These are phyloP conservation scores for Aureobasidium zeae DNA, from an alignment of 2,329 filamentous ascomycete species.

Conservation along the genomic window DNA sequence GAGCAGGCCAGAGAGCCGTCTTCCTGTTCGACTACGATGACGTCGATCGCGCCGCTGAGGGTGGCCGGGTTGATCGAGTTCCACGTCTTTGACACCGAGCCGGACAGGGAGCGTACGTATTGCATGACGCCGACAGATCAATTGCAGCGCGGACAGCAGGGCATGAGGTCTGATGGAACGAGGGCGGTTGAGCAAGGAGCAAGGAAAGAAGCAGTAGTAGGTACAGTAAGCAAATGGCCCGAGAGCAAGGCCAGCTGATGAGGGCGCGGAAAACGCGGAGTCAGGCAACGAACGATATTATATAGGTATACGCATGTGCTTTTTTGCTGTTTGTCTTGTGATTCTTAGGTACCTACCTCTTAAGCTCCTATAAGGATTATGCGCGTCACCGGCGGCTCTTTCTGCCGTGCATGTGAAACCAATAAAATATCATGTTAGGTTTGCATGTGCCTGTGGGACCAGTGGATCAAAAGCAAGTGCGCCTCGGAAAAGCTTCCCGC, in stretches of 20 bases:
- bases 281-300: conserved; percentile 1
- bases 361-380: too few relatives aligned
- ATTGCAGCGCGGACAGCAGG: background rate
- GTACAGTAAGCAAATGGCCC: background rate
- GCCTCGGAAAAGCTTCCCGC: too few relatives aligned
- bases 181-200: conserved; percentile 3
- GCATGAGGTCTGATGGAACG: conserved; percentile 7
- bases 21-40: conserved; percentile 93
- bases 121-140: conserved; percentile 57
- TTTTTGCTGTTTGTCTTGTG: too few relatives aligned
- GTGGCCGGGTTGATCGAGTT: conserved; percentile 99
- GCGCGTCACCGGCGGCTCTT: too few relatives aligned
- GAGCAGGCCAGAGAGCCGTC: conserved; percentile 84
- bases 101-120: conserved; percentile 92
- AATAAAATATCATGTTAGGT: too few relatives aligned
- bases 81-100: conserved; percentile 96
- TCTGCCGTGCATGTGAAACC: too few relatives aligned
- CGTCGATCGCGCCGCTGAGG: conserved; percentile 94
- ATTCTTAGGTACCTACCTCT: too few relatives aligned
- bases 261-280: conserved; percentile 8
- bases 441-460: too few relatives aligned
- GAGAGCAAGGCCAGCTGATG: conserved; percentile 13
- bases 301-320: too few relatives aligned
- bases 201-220: conserved; percentile 13
- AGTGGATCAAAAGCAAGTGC: too few relatives aligned